Base-by-base conservation (phyloP, 2,329 filamentous ascomycete genomes). In the Fusarium subglutinans region DNA sequence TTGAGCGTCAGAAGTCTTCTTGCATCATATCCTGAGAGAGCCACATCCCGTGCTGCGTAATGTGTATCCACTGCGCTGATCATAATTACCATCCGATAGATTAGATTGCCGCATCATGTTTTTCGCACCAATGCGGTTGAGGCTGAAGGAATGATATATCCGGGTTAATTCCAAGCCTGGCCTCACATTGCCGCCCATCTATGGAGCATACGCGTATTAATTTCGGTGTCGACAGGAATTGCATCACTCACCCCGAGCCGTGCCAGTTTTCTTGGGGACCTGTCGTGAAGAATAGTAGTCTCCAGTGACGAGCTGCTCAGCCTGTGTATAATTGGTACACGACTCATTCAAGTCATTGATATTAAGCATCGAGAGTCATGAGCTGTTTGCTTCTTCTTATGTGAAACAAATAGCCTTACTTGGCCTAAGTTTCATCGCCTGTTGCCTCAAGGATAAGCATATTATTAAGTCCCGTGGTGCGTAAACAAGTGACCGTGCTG, bases 51-150 rank as follows among this genome's bases (percentile, higher is more conserved):
- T 6, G 1, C 14, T n/a, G 10, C 26, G 33, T 60, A 35, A 51
- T 8, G 22, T 20, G 30, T 22, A 63, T n/a, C 59, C 67, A 66
- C 66, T 5, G 3, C n/a, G 67, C 33, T 58, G 67, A 70, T 70
- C 67, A 48, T 44, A 70, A 70, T 70, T 48, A 70, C 45, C 22
- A 24, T 12, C 30, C 12, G 37, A 28, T 26, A 40, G 26, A 65
- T 47, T 24, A 24, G 12, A 41, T 41, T n/a, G 11, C 30, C 15
- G 45, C 24, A 13, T 17, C 14, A 17, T 5, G 12, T 33, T 44
- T 38, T 51, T 30, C 15, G 48, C 38, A 53, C 13, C 33, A 51
- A 43, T 69, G 33, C 18, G 2, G n/a, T 24, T 26, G 17, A 12
- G 38, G 17, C 40, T 55, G n/a, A 44, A 2, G 6, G 20, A 8